phyloP scores from a whole-genome alignment of 352 stramenopile genomes.

The Globisporangium rhizosaccharum region DNA sequence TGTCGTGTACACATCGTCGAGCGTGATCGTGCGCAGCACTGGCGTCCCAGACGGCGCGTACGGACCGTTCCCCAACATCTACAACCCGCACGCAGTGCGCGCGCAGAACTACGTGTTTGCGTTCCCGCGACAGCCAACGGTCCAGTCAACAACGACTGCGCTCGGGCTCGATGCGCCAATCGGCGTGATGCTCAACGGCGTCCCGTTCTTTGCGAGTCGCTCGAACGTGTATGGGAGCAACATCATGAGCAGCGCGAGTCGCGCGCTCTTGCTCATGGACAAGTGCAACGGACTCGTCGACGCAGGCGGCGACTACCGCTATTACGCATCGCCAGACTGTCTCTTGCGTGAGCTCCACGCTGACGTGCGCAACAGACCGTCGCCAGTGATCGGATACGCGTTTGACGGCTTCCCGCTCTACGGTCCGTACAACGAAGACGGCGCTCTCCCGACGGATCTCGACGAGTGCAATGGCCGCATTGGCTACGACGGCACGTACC shows the following conservation, averaged over 20 bases:
- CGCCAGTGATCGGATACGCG: conserved; percentile 62
- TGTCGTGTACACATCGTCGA: conserved; percentile 43
- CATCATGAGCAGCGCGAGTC: conserved; percentile 33
- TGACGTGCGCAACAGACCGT: conserved; percentile 20
- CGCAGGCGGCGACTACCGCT: conserved; percentile 59
- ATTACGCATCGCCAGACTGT: conserved; percentile 66
- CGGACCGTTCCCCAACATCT: conserved; percentile 62
- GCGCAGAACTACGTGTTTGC: conserved; percentile 65
- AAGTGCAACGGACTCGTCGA: conserved; percentile 72
- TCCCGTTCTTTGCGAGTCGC: conserved; percentile 51
- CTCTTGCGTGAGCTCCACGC: conserved; percentile 41
- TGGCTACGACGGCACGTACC: conserved; percentile 58
- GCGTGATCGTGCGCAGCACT: conserved; percentile 52
- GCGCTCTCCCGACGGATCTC: conserved; percentile 36
- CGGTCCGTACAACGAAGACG: conserved; percentile 44
- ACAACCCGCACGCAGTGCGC: conserved; percentile 41
- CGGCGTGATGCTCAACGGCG: conserved; percentile 69
- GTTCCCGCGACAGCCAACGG: conserved; percentile 40
- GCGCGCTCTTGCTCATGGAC: conserved; percentile 42
- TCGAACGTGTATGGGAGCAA: conserved; percentile 34
- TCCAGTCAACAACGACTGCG: conserved; percentile 16
- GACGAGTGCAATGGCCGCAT: conserved; percentile 66
- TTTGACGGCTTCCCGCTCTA: conserved; percentile 78
- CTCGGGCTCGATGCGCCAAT: conserved; percentile 40
- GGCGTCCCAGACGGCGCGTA: conserved; percentile 42